Evolutionary conservation across 148 eudicot genomes (phyloP), one percentile per base, ranked within the genome.

Genomic region (Talinum fruticosum): DNA sequence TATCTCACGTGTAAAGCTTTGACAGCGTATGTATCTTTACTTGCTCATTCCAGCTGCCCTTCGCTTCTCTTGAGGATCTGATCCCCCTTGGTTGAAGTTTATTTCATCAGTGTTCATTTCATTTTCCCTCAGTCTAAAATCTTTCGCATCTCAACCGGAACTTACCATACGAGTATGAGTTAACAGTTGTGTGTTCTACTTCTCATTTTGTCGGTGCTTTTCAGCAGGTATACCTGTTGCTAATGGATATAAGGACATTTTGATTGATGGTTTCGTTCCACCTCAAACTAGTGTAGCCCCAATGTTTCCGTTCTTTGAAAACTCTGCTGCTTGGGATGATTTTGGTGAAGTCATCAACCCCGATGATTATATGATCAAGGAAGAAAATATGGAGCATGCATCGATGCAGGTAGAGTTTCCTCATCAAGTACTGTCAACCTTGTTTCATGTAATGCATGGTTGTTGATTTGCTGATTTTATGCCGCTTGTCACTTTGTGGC

Each of bases 271-370:
- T 79, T 96, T 96, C 83, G 90, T 85, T 78, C 86, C 93, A 61
- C 83, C 99, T 65, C 83, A 93, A 78, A 83, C 95, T 67, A 88
- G 92, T 88, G 88, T 87, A 68, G 90, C 97, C 78, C 97, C 97
- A 69, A 96, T 96, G 99, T 96, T 96, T 67, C 99, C 97, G 19
- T 87, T 84, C 38, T 91, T 83, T 87, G 93, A 91, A 23, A 80
- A 77, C 71, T 81, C 87, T 36, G 84, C 84, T 18, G 91, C 87
- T 75, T 96, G 99, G 99, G 97, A 93, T 90, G 99, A 96, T 87
- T 96, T 89, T 90, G 99, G 99, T 76, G 99, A 96, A 84, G 89
- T 93, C 77, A 91, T 96, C 75, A 89, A 93, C 79, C 94, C 97
- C 45, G 97, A 93, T 85, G 99, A 95, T 86, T 95, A 93, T 85